Percentiles rank a stretch among this genome's conserved stretches.
These are phyloP conservation scores for Pezicula radicicola DNA, from an alignment of 2,329 filamentous ascomycete species.

Conservation along the genomic window DNA sequence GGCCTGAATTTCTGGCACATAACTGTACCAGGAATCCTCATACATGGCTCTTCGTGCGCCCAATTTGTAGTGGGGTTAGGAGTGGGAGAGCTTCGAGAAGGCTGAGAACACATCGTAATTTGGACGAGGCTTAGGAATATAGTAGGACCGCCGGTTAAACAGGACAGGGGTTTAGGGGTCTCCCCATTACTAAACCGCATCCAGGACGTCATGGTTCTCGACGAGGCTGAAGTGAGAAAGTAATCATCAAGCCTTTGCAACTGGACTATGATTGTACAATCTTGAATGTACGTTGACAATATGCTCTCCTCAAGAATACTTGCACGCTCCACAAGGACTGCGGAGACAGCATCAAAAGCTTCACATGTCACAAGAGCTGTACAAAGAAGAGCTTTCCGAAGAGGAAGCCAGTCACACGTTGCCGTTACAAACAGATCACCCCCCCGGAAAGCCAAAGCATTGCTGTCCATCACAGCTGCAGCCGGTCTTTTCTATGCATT, in stretches of 20 bases:
- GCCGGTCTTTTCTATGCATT: constrained; percentile 21
- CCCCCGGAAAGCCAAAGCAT: constrained; percentile 11
- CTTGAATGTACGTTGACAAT: neutral
- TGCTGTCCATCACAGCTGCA: constrained; percentile 18
- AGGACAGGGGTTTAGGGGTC: too few species aligned
- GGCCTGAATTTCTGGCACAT: constrained; percentile 60
- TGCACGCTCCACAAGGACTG: neutral
- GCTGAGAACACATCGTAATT: constrained; percentile 6
- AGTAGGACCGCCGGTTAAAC: neutral
- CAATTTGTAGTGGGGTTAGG: too few species aligned
- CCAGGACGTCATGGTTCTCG: constrained; percentile 11
- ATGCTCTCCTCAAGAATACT: constrained; percentile 19
- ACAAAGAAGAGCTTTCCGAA: constrained; percentile 19
- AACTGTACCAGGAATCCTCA: constrained; percentile 82
- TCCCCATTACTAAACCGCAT: too few species aligned
- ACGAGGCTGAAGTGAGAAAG: constrained; percentile 11
- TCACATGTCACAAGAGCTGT: constrained; percentile 2
- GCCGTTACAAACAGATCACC: constrained; percentile 10
- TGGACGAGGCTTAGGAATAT: constrained; percentile 12
- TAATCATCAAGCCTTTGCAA: neutral
- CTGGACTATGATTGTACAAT: neutral
- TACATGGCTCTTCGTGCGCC: constrained; percentile 53
- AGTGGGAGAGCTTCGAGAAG: constrained; percentile 1
- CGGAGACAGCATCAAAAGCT: constrained; percentile 11
- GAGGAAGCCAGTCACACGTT: constrained; percentile 9